Percentiles rank a stretch among this genome's conserved stretches.
Conservation (phyloP, 78 protist genomes). For the Dictyostelium brefeldianum region DNA sequence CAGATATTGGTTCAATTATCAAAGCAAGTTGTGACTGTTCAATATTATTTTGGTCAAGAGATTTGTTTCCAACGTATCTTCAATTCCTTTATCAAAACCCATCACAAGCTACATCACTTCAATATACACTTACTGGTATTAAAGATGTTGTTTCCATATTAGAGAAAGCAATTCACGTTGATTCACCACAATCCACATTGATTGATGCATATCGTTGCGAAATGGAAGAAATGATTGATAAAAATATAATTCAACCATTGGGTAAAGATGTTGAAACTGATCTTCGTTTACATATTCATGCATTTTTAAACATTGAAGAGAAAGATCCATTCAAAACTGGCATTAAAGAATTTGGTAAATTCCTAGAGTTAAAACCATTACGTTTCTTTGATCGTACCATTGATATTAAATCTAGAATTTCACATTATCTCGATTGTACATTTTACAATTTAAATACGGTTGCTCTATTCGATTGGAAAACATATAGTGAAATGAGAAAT, state of each 20-base stretch:
- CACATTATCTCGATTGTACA: conserved; percentile 89
- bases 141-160: conserved; percentile 54
- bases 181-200: not conserved
- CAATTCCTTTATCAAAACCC: conserved; percentile 80
- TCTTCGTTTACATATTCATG: conserved; percentile 91
- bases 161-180: conserved; percentile 41
- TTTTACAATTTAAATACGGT: conserved; percentile 97
- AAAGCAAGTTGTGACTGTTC: conserved; percentile 83
- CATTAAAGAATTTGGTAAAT: conserved; percentile 81
- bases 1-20: conserved; percentile 14
- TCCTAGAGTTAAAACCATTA: conserved; percentile 72
- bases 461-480: conserved; percentile 93
- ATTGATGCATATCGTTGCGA: conserved; percentile 36
- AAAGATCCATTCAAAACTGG: conserved; percentile 83
- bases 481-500: conserved; percentile 96
- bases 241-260: conserved; percentile 89
- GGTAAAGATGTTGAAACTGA: conserved; percentile 92
- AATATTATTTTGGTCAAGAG: conserved; percentile 89
- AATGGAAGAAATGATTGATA: conserved; percentile 66
- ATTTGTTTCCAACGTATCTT: conserved; percentile 86
- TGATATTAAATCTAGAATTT: conserved; percentile 83
- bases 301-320: conserved; percentile 71
- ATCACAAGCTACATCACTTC: conserved; percentile 66
- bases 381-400: conserved; percentile 72
- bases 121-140: conserved; percentile 84